A percentile compares a stretch with the other conserved stretches of the same genome.
These are phyloP conservation scores for Talaromyces ruber DNA, from an alignment of 495 filamentous ascomycete species.

Conservation along the genomic window DNA sequence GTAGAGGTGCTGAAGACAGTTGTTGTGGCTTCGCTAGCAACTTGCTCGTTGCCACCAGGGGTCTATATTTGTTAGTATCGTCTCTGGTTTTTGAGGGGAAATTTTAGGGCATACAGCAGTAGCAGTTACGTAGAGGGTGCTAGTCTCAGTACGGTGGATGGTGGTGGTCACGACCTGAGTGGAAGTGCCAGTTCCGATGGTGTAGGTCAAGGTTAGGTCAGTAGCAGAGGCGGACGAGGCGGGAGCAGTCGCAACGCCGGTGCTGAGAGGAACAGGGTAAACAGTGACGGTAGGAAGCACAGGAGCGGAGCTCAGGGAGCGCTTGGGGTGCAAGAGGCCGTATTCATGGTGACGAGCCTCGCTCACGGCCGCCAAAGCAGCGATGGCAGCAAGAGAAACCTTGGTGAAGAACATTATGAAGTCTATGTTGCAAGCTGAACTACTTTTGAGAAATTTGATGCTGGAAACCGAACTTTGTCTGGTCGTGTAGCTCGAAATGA, in stretches of 20 bases:
- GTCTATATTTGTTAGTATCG: slow-evolving; percentile 8
- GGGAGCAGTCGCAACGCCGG: slow-evolving; percentile 6
- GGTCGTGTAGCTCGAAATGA: neutral
- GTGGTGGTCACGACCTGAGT: slow-evolving; percentile 50
- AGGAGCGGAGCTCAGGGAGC: slow-evolving; percentile 7
- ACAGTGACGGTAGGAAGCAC: slow-evolving; percentile 11
- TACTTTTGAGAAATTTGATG: neutral
- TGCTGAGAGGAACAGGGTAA: slow-evolving; percentile 14
- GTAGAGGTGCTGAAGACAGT: slow-evolving; percentile 3
- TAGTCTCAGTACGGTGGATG: slow-evolving; percentile 38
- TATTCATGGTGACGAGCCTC: slow-evolving; percentile 29
- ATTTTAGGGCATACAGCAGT: slow-evolving; percentile 22
- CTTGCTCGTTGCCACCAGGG: slow-evolving; percentile 7
- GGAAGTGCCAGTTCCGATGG: slow-evolving; percentile 43
- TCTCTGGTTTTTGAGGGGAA: neutral
- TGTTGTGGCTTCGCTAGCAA: slow-evolving; percentile 12
- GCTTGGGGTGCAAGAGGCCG: slow-evolving; percentile 12
- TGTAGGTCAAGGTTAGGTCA: slow-evolving; percentile 53
- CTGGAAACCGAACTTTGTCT: neutral
- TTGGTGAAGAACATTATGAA: slow-evolving; percentile 37
- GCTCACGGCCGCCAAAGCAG: slow-evolving; percentile 35
- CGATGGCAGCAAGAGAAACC: slow-evolving; percentile 38
- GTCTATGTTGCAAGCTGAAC: neutral
- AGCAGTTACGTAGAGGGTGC: slow-evolving; percentile 27
- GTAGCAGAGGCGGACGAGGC: slow-evolving; percentile 13